A percentile compares a stretch with the other conserved stretches of the same genome.
phyloP scores from a whole-genome alignment of 2,329 filamentous ascomycete genomes.

The Epichloe aotearoae region DNA sequence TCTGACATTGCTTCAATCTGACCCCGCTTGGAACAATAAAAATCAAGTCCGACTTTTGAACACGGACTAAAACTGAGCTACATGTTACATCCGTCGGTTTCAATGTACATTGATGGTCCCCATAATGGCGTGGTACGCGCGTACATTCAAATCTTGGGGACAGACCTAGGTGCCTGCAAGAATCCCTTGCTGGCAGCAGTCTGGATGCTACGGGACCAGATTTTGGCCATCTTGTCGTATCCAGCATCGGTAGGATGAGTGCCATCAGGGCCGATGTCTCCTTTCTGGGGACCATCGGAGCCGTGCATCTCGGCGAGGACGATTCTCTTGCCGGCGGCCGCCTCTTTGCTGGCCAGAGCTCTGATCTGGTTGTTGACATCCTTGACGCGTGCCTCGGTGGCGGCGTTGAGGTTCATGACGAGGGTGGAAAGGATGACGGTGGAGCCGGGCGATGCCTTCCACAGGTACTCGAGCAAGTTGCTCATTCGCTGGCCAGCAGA shows the following conservation, averaged over 20 bases:
- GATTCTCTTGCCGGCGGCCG: conserved; percentile 17
- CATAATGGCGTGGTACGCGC: no score
- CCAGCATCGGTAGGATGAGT: conserved; percentile 27
- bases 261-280: conserved; percentile 22
- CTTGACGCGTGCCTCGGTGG: conserved; percentile 15
- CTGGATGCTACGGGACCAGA: conserved; percentile 20
- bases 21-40: no score
- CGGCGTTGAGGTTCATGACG: conserved; percentile 17
- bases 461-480: conserved; percentile 23
- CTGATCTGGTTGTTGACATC: conserved; percentile 22
- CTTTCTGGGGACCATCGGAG: conserved; percentile 14
- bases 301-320: conserved; percentile 28
- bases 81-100: no score
- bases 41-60: no score
- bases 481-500: conserved; percentile 20
- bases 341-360: conserved; percentile 15
- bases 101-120: no score
- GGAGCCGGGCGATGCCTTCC: conserved; percentile 16
- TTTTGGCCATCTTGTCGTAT: conserved; percentile 28
- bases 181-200: conserved; percentile 14
- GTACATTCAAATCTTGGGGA: neutral
- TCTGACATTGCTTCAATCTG: no score
- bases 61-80: no score
- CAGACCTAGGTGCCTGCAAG: conserved; percentile 9
- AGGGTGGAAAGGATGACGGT: conserved; percentile 27